Conservation (phyloP, 2,329 filamentous ascomycete genomes). For the Pseudopithomyces chartarum region DNA sequence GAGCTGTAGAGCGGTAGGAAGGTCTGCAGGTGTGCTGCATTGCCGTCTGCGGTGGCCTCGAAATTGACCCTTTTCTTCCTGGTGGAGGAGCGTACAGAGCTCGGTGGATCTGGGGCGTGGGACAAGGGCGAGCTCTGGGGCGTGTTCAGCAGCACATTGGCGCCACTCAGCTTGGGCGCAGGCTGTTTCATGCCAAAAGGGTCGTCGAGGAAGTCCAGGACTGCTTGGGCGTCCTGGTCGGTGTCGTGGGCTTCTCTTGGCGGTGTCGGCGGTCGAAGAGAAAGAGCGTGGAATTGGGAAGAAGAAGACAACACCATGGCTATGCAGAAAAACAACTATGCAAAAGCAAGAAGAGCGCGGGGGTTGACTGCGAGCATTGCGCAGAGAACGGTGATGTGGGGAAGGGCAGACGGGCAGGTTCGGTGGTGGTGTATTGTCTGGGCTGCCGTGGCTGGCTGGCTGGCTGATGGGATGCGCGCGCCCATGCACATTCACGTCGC, state of each 20-base stretch:
- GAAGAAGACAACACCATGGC: slow-evolving; percentile 47
- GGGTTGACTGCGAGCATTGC: slow-evolving; percentile 31
- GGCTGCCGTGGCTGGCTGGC: not conserved
- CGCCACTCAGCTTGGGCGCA: slow-evolving; percentile 25
- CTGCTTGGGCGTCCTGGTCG: slow-evolving; percentile 44
- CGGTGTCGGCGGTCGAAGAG: slow-evolving; percentile 61
- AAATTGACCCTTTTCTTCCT: slow-evolving; percentile 61
- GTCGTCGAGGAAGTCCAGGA: slow-evolving; percentile 50
- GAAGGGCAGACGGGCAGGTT: slow-evolving; percentile 14
- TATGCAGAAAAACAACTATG: slow-evolving; percentile 37
- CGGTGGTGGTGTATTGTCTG: slow-evolving; percentile 1
- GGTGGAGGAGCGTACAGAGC: slow-evolving; percentile 35
- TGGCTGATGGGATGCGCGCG: not conserved
- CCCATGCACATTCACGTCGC: not conserved
- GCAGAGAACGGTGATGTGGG: slow-evolving; percentile 10
- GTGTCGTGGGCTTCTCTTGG: slow-evolving; percentile 53
- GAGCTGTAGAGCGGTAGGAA: slow-evolving; percentile 46
- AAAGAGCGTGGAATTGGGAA: slow-evolving; percentile 52
- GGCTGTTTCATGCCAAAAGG: slow-evolving; percentile 43
- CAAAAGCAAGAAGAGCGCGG: slow-evolving; percentile 25
- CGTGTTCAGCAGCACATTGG: slow-evolving; percentile 34
- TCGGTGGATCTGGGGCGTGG: slow-evolving; percentile 41
- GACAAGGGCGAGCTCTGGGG: slow-evolving; percentile 53
- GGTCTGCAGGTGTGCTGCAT: slow-evolving; percentile 31
- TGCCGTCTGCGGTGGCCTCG: slow-evolving; percentile 63